phyloP scores from a whole-genome alignment of 2,329 filamentous ascomycete genomes.

The Hymenotorrendiella dingleyae region DNA sequence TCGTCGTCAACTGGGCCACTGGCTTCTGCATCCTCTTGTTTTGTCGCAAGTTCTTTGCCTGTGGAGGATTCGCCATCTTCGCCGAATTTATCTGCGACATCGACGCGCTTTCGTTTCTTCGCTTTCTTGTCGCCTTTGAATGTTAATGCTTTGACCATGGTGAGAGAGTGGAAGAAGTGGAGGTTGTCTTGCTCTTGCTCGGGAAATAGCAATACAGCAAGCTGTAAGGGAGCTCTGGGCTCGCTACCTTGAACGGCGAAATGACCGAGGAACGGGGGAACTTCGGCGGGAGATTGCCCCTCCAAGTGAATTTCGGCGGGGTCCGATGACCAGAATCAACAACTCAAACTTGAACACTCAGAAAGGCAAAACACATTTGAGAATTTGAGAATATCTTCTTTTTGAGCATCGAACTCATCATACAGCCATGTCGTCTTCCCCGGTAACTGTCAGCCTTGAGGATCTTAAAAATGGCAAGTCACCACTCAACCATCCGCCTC shows the following conservation, averaged over 20 bases:
- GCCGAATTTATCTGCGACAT: slow-evolving; percentile 36
- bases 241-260: background rate
- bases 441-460: slow-evolving; percentile 50
- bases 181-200: too few relatives aligned
- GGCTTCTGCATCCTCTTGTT: slow-evolving; percentile 17
- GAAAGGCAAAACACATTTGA: background rate
- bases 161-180: slow-evolving; percentile 18
- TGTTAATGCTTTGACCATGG: slow-evolving; percentile 80
- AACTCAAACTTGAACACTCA: background rate
- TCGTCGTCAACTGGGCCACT: slow-evolving; percentile 54
- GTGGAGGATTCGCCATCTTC: slow-evolving; percentile 30
- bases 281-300: slow-evolving; percentile 1
- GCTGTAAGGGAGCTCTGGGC: slow-evolving; percentile 1
- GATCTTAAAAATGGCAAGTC: slow-evolving; percentile 51
- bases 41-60: slow-evolving; percentile 18
- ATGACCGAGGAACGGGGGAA: slow-evolving; percentile 4
- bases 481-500: background rate
- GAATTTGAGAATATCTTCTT: background rate
- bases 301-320: background rate
- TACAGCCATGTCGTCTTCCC: slow-evolving; percentile 20
- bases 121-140: slow-evolving; percentile 98
- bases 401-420: background rate
- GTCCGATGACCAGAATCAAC: background rate
- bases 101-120: slow-evolving; percentile 81
- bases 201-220: too few relatives aligned